Evolutionary conservation across 225 moss, liverwort and hornwort genomes (phyloP).

Genomic region (Physcomitrium patens): DNA sequence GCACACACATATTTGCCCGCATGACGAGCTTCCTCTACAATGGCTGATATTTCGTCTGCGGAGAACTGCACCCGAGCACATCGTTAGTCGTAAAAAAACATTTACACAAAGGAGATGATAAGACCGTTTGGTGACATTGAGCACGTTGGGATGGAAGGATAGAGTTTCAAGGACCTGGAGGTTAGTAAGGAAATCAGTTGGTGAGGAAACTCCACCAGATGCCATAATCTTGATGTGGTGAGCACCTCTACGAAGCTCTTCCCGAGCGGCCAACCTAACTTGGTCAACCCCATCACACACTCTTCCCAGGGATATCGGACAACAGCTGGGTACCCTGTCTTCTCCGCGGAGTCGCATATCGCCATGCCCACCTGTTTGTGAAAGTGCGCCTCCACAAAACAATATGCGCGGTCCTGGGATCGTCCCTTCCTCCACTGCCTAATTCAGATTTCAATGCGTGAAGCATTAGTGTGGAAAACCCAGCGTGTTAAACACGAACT

Average conservation of each 20-base stretch:
- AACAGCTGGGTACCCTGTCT: slow-evolving; percentile 42
- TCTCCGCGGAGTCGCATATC: slow-evolving; percentile 65
- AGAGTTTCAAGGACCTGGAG: slow-evolving; percentile 39
- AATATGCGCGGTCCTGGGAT: slow-evolving; percentile 62
- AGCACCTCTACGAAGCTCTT: slow-evolving; percentile 64
- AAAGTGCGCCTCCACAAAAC: slow-evolving; percentile 62
- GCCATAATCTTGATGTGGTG: slow-evolving; percentile 76
- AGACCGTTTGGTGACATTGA: too few species aligned
- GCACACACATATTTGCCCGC: slow-evolving; percentile 63
- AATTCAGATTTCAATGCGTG: neutral
- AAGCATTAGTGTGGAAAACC: neutral
- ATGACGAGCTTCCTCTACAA: slow-evolving; percentile 65
- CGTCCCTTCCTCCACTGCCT: slow-evolving; percentile 67
- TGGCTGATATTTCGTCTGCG: slow-evolving; percentile 53
- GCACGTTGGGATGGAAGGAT: neutral
- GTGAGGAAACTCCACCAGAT: slow-evolving; percentile 69
- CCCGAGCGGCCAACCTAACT: slow-evolving; percentile 58
- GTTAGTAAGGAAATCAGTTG: slow-evolving; percentile 57
- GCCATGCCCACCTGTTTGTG: slow-evolving; percentile 73
- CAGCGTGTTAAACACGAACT: too few species aligned
- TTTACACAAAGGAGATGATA: neutral
- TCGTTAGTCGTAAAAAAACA: neutral
- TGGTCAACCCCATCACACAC: slow-evolving; percentile 62
- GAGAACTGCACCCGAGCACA: slow-evolving; percentile 39
- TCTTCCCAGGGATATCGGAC: slow-evolving; percentile 47